Evolutionary conservation across 768 basidiomycete species (phyloP).

Genomic region (Tylopilus felleus): DNA sequence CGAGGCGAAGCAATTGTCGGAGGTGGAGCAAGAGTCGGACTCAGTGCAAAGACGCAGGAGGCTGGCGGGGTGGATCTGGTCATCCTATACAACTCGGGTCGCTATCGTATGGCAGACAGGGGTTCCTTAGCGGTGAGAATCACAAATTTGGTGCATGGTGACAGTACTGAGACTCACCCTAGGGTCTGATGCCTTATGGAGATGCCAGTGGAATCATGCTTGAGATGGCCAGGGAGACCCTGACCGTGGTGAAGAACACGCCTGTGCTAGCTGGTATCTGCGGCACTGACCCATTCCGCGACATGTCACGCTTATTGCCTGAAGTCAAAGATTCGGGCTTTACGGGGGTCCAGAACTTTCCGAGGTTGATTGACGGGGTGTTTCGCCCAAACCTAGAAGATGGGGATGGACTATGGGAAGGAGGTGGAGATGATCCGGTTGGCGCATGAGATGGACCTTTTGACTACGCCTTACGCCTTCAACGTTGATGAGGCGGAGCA

Average conservation of each 20-base stretch:
- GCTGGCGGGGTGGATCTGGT: conserved; percentile 25
- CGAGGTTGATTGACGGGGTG: conserved; percentile 28
- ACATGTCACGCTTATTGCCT: conserved; percentile 22
- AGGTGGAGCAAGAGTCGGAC: conserved; percentile 26
- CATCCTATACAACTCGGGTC: conserved; percentile 32
- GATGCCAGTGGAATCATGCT: conserved; percentile 29
- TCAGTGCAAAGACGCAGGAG: conserved; percentile 29
- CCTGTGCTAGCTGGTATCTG: conserved; percentile 29
- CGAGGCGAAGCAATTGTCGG: conserved; percentile 23
- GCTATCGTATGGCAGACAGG: conserved; percentile 30
- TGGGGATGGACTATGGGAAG: conserved; percentile 28
- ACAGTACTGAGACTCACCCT: neutral
- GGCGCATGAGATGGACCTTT: conserved; percentile 21
- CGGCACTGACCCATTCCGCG: conserved; percentile 28
- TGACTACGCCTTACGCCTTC: conserved; percentile 31
- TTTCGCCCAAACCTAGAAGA: conserved; percentile 31
- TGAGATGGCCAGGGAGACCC: conserved; percentile 27
- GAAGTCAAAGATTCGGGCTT: conserved; percentile 27
- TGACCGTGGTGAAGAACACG: conserved; percentile 28
- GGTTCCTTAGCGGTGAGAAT: conserved; percentile 27
- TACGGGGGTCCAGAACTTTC: conserved; percentile 29
- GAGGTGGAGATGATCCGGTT: conserved; percentile 32
- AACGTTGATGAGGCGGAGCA: conserved; percentile 23
- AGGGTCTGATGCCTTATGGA: conserved; percentile 30
- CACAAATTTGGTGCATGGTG: neutral